A percentile compares a stretch with the other conserved stretches of the same genome.
phyloP scores from a whole-genome alignment of 257 asterid species.

The Solanum chiquidenum region DNA sequence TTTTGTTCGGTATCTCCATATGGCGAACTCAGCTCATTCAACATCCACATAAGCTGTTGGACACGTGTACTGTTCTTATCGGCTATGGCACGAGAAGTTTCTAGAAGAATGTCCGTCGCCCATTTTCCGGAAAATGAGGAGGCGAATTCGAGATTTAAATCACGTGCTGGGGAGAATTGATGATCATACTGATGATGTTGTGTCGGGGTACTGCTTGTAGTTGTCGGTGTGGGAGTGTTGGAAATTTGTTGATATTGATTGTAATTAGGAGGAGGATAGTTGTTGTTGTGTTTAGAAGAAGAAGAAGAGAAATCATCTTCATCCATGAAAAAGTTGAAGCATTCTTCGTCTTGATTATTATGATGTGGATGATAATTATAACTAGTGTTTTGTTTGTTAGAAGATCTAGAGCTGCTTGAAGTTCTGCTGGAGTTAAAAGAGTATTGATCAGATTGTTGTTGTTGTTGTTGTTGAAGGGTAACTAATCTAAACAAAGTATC shows the following conservation, averaged over 20 bases:
- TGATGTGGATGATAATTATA: conserved; percentile 7
- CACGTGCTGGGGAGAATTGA: conserved; percentile 32
- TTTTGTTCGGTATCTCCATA: conserved; percentile 86
- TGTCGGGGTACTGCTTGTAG: conserved; percentile 36
- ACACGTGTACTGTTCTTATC: conserved; percentile 46
- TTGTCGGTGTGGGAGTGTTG: conserved; percentile 36
- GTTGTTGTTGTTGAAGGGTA: conserved; percentile 30
- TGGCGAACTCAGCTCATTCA: conserved; percentile 79
- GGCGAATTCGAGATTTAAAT: conserved; percentile 46
- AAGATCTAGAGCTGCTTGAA: conserved; percentile 70
- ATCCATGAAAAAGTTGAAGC: conserved; percentile 98
- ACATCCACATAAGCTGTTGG: conserved; percentile 97
- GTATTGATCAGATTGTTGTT: conserved; percentile 42
- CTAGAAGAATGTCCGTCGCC: conserved; percentile 70
- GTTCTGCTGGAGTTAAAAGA: conserved; percentile 70
- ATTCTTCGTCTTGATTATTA: conserved; percentile 59
- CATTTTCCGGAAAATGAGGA: conserved; percentile 43
- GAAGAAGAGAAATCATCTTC: conserved; percentile 87
- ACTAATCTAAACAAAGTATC: conserved; percentile 95
- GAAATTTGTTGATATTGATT: conserved; percentile 13
- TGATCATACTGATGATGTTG: conserved; percentile 24
- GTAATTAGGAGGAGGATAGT: conserved; percentile 7
- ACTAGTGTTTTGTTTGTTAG: conserved; percentile 31
- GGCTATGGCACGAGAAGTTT: conserved; percentile 60
- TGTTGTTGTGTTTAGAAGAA: conserved; percentile 46